These are phyloP conservation scores for Pythium periplocum DNA, from an alignment of 352 stramenopile genomes.

Conservation along the genomic window DNA sequence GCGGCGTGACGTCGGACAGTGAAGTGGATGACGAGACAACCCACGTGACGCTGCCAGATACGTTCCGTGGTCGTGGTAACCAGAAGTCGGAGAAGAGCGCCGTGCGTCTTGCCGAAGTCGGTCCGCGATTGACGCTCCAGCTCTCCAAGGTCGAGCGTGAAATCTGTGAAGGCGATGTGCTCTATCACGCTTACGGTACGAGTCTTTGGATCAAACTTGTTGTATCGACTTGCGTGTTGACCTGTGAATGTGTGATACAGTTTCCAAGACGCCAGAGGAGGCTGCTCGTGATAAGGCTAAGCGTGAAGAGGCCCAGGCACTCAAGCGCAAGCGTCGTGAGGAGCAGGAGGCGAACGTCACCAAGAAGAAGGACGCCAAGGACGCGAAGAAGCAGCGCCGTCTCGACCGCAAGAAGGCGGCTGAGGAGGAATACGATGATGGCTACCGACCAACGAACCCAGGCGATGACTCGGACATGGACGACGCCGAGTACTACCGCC, in stretches of 20 bases:
- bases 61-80: slow-evolving; percentile 91
- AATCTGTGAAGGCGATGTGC: slow-evolving; percentile 94
- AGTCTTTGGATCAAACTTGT: not conserved
- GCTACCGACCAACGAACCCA: slow-evolving; percentile 32
- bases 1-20: slow-evolving; percentile 88
- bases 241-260: slow-evolving; percentile 6
- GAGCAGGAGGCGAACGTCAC: slow-evolving; percentile 88
- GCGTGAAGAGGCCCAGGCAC: slow-evolving; percentile 50
- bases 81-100: slow-evolving; percentile 89
- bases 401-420: slow-evolving; percentile 51
- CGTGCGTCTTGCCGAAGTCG: slow-evolving; percentile 95
- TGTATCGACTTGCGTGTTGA: not conserved
- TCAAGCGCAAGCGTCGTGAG: slow-evolving; percentile 84
- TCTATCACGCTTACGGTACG: slow-evolving; percentile 94
- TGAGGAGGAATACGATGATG: slow-evolving; percentile 38
- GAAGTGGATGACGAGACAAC: slow-evolving; percentile 94
- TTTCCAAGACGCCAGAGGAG: slow-evolving; percentile 84
- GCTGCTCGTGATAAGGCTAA: slow-evolving; percentile 76
- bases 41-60: slow-evolving; percentile 90
- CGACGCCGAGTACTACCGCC: slow-evolving; percentile 78
- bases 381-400: slow-evolving; percentile 75
- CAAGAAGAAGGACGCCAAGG: slow-evolving; percentile 80
- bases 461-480: slow-evolving; percentile 64
- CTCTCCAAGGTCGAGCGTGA: slow-evolving; percentile 97
- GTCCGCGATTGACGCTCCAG: slow-evolving; percentile 92